These are phyloP conservation scores for Solanum gracilifrons DNA, from an alignment of 257 asterid species.

Conservation along the genomic window DNA sequence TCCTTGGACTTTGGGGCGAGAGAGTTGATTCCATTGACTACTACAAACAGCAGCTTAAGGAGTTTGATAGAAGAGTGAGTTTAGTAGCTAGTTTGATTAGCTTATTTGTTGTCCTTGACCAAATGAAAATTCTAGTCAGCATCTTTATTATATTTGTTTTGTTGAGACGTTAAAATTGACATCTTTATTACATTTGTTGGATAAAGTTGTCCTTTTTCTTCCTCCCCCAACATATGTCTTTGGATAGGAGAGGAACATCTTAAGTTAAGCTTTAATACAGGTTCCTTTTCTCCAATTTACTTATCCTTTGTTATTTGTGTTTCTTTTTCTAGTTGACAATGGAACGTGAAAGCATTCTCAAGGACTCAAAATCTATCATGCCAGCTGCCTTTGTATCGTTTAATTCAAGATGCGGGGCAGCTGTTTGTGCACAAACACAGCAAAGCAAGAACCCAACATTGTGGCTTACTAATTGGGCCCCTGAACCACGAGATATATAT, in stretches of 20 bases:
- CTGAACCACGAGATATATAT: slow-evolving; percentile 93
- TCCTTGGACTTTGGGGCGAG: slow-evolving; percentile 76
- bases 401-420: slow-evolving; percentile 92
- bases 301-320: neutral
- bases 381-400: slow-evolving; percentile 91
- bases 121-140: neutral
- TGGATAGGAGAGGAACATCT: neutral
- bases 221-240: neutral
- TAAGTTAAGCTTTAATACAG: neutral
- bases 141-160: neutral
- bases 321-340: slow-evolving; percentile 44
- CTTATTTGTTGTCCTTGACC: neutral
- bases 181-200: neutral
- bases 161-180: neutral
- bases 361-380: slow-evolving; percentile 53
- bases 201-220: neutral
- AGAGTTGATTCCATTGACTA: slow-evolving; percentile 72
- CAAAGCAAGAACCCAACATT: slow-evolving; percentile 87
- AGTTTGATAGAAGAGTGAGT: slow-evolving; percentile 61
- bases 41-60: slow-evolving; percentile 50
- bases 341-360: slow-evolving; percentile 72
- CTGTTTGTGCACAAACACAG: slow-evolving; percentile 96
- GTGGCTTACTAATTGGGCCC: slow-evolving; percentile 94
- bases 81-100: neutral
- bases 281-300: neutral